These are phyloP conservation scores for Articulospora tetracladia DNA, from an alignment of 495 filamentous ascomycete species.

Conservation along the genomic window DNA sequence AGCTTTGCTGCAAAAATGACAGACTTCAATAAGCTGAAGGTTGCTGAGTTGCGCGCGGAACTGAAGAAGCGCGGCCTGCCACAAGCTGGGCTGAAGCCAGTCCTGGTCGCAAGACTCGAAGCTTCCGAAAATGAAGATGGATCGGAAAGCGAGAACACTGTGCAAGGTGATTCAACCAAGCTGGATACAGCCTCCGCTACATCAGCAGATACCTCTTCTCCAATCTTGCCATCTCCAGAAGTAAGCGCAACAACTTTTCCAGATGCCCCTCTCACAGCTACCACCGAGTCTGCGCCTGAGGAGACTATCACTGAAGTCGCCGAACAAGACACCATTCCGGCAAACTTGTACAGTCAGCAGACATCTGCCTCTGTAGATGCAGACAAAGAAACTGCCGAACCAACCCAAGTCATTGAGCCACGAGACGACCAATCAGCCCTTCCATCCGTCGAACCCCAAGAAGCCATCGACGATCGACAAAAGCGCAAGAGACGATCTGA, in stretches of 20 bases:
- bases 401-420: constrained; percentile 1
- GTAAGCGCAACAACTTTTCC: background rate
- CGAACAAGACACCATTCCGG: background rate
- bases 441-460: constrained; percentile 24
- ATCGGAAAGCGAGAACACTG: constrained; percentile 20
- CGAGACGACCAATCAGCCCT: constrained; percentile 15
- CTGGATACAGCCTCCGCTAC: constrained; percentile 13
- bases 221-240: constrained; percentile 6
- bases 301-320: background rate
- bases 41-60: constrained; percentile 54
- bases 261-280: constrained; percentile 1
- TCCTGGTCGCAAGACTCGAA: constrained; percentile 48
- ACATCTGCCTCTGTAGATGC: background rate
- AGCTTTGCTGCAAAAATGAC: constrained; percentile 32
- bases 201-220: constrained; percentile 19
- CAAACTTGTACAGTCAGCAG: background rate
- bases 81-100: constrained; percentile 52
- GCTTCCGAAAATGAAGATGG: constrained; percentile 21
- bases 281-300: background rate
- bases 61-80: constrained; percentile 52
- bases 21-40: constrained; percentile 55
- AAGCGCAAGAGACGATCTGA: constrained; percentile 74
- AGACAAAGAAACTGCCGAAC: background rate
- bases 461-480: constrained; percentile 53
- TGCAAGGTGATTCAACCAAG: constrained; percentile 19